Base-by-base conservation (phyloP, 2,329 filamentous ascomycete genomes). In the Tolypocladium ophioglossoides region DNA sequence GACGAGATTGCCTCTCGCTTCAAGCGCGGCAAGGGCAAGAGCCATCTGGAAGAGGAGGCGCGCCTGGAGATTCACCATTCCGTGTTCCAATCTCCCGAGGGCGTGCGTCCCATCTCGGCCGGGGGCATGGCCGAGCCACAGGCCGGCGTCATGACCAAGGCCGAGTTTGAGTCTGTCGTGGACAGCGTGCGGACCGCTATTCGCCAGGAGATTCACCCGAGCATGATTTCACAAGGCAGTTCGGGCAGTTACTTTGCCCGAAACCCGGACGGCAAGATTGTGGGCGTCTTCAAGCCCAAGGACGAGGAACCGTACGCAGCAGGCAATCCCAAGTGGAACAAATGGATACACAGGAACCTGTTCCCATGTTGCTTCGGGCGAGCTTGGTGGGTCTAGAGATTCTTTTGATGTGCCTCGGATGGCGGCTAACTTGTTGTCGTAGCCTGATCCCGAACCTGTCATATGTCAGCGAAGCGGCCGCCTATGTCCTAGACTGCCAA, bases 231-330 rank as follows among this genome's bases (percentile, higher is more conserved):
- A 0, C 94, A 99, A 69, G 94, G 94, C 40, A 97, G 92, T 71
- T 97, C 94, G 3, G 94, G 94, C 50, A 96, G 91, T 70, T 99
- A 99, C 74, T 99, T 99, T 78, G 94, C 94, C 30, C 82, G 91
- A 56, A 95, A 96, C 64, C 82, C 82, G 1, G 86, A 92, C 54
- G 94, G 94, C 52, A 96, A 95, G 74, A 89, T 96, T 18, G 90
- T 99, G 4, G 94, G 91, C 38, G 94, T 99, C 5, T 99, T 99
- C 74, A 99, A 99, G 70, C 94, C 94, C 44, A 99, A 99, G 72
- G 94, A 99, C 63, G 94, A 99, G 73, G 95, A 99, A 70, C 94
- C 94, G 1, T 99, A 96, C 67, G 94, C 94, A 1, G 94, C 89
- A 35, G 87, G 90, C 62, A 99, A 99, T 67, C 94, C 94, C 7